Base-by-base conservation (phyloP, 176 grass and related monocot genomes). In the Phoenix dactylifera region DNA sequence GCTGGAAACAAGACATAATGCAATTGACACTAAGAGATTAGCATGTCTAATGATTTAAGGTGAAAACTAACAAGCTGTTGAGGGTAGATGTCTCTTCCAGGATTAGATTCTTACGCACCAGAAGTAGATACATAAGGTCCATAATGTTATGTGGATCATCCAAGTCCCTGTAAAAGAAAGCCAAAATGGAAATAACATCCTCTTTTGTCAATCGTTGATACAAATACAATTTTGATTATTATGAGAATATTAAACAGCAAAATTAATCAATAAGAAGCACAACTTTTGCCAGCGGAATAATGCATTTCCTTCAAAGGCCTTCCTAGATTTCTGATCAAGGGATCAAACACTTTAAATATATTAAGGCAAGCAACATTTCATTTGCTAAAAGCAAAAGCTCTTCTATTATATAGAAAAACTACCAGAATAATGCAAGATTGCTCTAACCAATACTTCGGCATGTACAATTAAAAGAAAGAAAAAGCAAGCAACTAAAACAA, bases 241-340 rank as follows among this genome's bases (percentile, higher is more conserved):
- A 32, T 16, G 15, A 24, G 56, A 26, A 58, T 15, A 67, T 4
- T 30, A 67, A 55, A 19, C 35, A 12, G 9, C 35, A 44, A 44
- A 44, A 2, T 44, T 44, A 44, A 9, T 44, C 28, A 25, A 28
- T 54, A 83, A 65, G 44, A 72, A 49, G 22, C 74, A 28, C 12
- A 63, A 83, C 92, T 74, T 88, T 64, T 91, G 92, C 92, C 92
- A 97, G 63, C 78, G 84, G 83, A 97, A 97, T 20, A 85, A 56
- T 22, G 92, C 92, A 67, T 91, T 77, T 64, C 78, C 87, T 74
- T 91, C 86, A 24, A 91, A 66, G 74, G 64, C 76, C 59, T 62
- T 85, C 72, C 66, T 78, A 67, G 66, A 50, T 60, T 60, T 79
- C 63, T 77, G 51, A 77, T 82, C 74, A 62, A 70, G 69, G 32